Evolutionary conservation across 2,329 filamentous ascomycete genomes (phyloP).

Genomic region (Blastomyces gilchristii): DNA sequence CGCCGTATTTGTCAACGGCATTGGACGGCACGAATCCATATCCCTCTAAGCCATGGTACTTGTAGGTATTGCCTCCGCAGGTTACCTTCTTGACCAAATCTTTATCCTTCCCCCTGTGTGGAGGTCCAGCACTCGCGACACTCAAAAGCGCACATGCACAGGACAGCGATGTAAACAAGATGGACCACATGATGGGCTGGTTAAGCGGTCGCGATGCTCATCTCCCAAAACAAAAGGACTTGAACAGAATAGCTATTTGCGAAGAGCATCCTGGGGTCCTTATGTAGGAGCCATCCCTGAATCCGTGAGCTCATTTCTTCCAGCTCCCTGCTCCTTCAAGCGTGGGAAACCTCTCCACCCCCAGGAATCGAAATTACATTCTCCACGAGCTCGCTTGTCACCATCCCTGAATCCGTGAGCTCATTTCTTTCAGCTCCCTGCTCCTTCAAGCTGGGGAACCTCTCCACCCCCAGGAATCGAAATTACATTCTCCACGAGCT

Average conservation of each 20-base stretch:
- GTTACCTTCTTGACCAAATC: constrained; percentile 39
- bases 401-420: neutral
- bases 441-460: neutral
- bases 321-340: neutral
- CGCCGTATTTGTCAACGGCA: constrained; percentile 55
- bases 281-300: neutral
- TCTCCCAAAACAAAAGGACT: constrained; percentile 5
- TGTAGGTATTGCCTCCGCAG: constrained; percentile 52
- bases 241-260: neutral
- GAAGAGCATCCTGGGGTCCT: neutral
- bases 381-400: neutral
- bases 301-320: neutral
- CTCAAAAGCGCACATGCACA: constrained; percentile 10
- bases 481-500: neutral
- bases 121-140: constrained; percentile 13
- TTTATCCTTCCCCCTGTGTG: neutral
- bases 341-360: neutral
- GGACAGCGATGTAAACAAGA: constrained; percentile 4
- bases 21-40: constrained; percentile 52
- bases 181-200: constrained; percentile 20
- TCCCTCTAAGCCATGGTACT: constrained; percentile 57
- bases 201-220: constrained; percentile 6
- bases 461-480: neutral
- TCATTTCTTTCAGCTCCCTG: neutral
- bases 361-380: neutral